Base-by-base conservation (phyloP, 1,284 basidiomycete genomes). In the Chondrostereum purpureum region DNA sequence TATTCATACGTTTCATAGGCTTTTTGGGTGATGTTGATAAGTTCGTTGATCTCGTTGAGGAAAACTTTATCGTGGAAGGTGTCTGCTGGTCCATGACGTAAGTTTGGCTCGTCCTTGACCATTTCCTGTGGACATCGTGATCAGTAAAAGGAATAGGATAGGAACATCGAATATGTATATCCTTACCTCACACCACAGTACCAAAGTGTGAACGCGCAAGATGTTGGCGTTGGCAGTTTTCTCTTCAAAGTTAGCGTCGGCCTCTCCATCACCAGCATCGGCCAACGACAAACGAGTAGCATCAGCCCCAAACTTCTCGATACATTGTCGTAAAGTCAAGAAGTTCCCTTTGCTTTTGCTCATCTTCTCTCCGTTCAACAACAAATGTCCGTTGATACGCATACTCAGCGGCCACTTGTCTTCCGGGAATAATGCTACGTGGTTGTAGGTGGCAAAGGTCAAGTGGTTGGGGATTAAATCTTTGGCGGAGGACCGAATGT, bases 361-460 rank as follows among this genome's bases (percentile, higher is more conserved):
- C 96, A 99, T 99, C 76, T 99, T 99, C 73, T 94, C 88, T 27
- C 95, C 95, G 67, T 99, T 99, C 62, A 99, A 68, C 88, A 95
- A 89, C 69, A 99, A 68, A 62, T 99, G 96, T 0, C 96, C 96
- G 62, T 99, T 99, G 47, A 88, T 86, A 21, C 96, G 85, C 74
- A 99, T 92, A 54, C 88, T 83, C 52, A 78, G 59, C 1, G 96
- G 96, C 91, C 91, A 94, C 66, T 94, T 92, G 58, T 92, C 78
- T 64, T 93, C 91, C 37, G 89, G 80, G 80, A 99, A 98, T 41
- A 99, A 68, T 3, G 96, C 94, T 19, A 89, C 83, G 67, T 99
- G 96, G 59, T 85, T 87, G 73, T 99, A 99, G 56, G 97, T 71
- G 51, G 84, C 86, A 74, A 99, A 98, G 2, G 95, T 94, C 55